These are phyloP conservation scores for Harringtonia lauricola DNA, from an alignment of 2,329 filamentous ascomycete species.

Conservation along the genomic window DNA sequence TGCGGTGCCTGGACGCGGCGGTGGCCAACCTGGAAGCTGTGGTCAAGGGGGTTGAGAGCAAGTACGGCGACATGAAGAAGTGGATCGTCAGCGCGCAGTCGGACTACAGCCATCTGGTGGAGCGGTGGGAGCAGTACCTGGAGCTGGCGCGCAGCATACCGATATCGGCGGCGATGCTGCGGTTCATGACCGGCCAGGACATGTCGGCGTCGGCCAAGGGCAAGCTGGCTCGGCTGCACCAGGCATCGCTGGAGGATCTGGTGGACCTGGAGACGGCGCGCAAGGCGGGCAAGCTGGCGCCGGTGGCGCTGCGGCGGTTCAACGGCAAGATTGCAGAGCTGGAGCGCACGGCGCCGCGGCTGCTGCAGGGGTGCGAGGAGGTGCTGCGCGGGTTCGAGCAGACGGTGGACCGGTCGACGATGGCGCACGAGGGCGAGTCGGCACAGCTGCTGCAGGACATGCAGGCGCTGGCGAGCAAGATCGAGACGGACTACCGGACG, in stretches of 20 bases:
- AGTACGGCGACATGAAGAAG: slow-evolving; percentile 57
- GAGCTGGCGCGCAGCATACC: slow-evolving; percentile 52
- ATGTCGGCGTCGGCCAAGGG: slow-evolving; percentile 22
- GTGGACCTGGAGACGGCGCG: slow-evolving; percentile 64
- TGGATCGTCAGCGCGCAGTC: slow-evolving; percentile 59
- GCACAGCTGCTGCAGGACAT: slow-evolving; percentile 70
- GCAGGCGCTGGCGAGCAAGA: slow-evolving; percentile 73
- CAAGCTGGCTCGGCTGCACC: slow-evolving; percentile 25
- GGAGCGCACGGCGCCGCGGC: slow-evolving; percentile 45
- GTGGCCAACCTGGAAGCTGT: slow-evolving; percentile 74
- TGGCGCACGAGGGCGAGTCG: slow-evolving; percentile 51
- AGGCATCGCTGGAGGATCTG: slow-evolving; percentile 60
- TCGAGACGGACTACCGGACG: slow-evolving; percentile 75
- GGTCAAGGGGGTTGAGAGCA: slow-evolving; percentile 59
- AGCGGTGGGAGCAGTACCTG: slow-evolving; percentile 59
- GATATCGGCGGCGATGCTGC: slow-evolving; percentile 54
- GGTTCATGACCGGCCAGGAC: slow-evolving; percentile 48
- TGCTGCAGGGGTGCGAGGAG: slow-evolving; percentile 50
- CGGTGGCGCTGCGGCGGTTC: slow-evolving; percentile 48
- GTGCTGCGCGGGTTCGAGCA: slow-evolving; percentile 54
- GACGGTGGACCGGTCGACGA: slow-evolving; percentile 39
- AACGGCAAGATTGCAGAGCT: slow-evolving; percentile 47
- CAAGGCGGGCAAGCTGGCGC: slow-evolving; percentile 57
- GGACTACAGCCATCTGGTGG: slow-evolving; percentile 54
- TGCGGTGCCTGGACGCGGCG: slow-evolving; percentile 72